Percentiles rank a stretch among this genome's conserved stretches.
phyloP scores from a whole-genome alignment of 352 stramenopile genomes.

The Globisporangium solare region DNA sequence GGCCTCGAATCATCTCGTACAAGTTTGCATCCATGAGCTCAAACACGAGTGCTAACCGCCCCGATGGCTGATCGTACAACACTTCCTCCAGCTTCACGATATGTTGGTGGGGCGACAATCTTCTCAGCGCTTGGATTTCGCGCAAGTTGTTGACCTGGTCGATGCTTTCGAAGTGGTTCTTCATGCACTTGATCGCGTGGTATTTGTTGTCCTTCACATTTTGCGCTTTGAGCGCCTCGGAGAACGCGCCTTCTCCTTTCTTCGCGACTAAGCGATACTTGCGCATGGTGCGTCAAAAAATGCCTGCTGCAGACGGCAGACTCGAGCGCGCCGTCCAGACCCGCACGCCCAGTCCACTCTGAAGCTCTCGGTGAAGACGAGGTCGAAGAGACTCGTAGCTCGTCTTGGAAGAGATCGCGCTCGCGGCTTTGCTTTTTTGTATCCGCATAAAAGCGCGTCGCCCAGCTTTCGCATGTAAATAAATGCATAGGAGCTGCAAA shows the following conservation, averaged over 20 bases:
- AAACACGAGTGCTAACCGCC: slow-evolving; percentile 94
- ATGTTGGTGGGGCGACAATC: slow-evolving; percentile 92
- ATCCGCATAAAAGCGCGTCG: too few species aligned
- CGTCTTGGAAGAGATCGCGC: too few species aligned
- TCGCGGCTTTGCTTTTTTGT: too few species aligned
- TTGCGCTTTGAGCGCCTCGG: slow-evolving; percentile 90
- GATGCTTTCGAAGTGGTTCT: slow-evolving; percentile 94
- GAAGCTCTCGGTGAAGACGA: too few species aligned
- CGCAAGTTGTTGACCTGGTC: slow-evolving; percentile 96
- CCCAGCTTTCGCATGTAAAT: too few species aligned
- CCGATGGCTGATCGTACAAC: slow-evolving; percentile 89
- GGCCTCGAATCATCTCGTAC: slow-evolving; percentile 94
- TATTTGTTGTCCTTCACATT: slow-evolving; percentile 94
- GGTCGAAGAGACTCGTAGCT: too few species aligned
- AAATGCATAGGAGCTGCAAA: too few species aligned
- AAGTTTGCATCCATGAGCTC: slow-evolving; percentile 96
- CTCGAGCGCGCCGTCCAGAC: too few species aligned
- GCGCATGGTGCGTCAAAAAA: slow-evolving; percentile 36
- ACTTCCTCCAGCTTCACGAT: slow-evolving; percentile 96
- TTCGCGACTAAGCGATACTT: slow-evolving; percentile 95
- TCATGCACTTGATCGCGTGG: slow-evolving; percentile 98
- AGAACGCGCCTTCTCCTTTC: slow-evolving; percentile 96
- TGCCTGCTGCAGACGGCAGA: too few species aligned
- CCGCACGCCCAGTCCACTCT: too few species aligned
- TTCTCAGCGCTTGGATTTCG: slow-evolving; percentile 93